phyloP scores from a whole-genome alignment of 306 rosid species.

The Carpinus viminea region DNA sequence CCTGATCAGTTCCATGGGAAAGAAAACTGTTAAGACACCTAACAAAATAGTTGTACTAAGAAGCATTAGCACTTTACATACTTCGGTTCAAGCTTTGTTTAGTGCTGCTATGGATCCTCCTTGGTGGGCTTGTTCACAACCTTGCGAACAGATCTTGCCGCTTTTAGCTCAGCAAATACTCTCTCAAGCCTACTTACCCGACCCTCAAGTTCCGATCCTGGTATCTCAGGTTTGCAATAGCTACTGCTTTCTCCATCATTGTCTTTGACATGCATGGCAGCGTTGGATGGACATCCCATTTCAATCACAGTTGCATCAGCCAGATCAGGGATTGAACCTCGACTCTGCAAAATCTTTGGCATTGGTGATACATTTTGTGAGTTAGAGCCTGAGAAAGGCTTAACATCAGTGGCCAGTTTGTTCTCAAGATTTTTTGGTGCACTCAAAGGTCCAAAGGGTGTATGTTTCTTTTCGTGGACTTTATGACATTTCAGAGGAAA shows the following conservation, averaged over 20 bases:
- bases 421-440: background rate
- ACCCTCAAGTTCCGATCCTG: slow-evolving; percentile 19
- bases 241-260: background rate
- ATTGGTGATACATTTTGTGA: background rate
- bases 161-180: slow-evolving; percentile 19
- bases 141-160: slow-evolving; percentile 6
- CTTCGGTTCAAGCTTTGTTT: background rate
- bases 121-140: background rate
- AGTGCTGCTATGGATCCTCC: background rate
- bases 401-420: background rate
- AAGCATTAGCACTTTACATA: no score
- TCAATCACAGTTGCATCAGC: background rate
- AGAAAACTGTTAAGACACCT: no score
- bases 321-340: background rate
- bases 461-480: no score
- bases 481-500: no score
- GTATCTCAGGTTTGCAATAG: background rate
- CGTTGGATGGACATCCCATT: background rate
- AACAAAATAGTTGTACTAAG: no score
- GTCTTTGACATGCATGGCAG: background rate
- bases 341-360: background rate
- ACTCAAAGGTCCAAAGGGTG: background rate
- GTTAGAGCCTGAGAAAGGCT: background rate
- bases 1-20: no score
- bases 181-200: slow-evolving; percentile 30